These are phyloP conservation scores for Neofusicoccum cordaticola DNA, from an alignment of 2,329 filamentous ascomycete genomes.

Conservation along the genomic window DNA sequence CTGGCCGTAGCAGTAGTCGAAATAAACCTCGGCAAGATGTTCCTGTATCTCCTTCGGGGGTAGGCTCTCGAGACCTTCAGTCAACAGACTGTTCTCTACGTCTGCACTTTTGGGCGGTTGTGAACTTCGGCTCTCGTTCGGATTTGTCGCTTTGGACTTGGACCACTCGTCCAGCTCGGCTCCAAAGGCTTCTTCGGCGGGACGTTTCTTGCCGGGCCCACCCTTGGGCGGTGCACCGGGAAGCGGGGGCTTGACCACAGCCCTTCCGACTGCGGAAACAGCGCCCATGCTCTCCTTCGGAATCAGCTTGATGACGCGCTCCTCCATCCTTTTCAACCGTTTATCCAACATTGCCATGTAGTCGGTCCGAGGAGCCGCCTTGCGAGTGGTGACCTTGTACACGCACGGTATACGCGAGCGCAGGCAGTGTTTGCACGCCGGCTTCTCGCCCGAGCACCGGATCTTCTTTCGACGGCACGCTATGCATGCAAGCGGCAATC, in stretches of 20 bases:
- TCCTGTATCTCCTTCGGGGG: conserved; percentile 87
- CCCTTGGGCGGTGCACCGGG: conserved; percentile 57
- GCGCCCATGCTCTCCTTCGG: conserved; percentile 78
- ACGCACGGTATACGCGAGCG: conserved; percentile 92
- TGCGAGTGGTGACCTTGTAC: conserved; percentile 93
- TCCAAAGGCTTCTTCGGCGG: conserved; percentile 83
- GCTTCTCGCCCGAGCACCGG: conserved; percentile 94
- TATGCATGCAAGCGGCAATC: conserved; percentile 89
- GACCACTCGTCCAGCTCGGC: conserved; percentile 80
- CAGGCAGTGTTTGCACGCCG: conserved; percentile 93
- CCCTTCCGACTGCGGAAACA: conserved; percentile 67
- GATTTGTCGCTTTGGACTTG: conserved; percentile 53
- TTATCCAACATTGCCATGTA: conserved; percentile 99
- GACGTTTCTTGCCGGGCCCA: conserved; percentile 69
- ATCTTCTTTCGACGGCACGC: conserved; percentile 97
- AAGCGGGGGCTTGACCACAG: conserved; percentile 77
- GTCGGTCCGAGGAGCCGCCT: conserved; percentile 90
- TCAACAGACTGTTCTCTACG: conserved; percentile 73
- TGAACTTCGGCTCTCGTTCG: conserved; percentile 39
- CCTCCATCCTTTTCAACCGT: conserved; percentile 93
- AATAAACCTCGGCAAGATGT: conserved; percentile 90
- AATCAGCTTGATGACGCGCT: conserved; percentile 92
- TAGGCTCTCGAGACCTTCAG: conserved; percentile 77
- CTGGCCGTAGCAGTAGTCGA: conserved; percentile 93
- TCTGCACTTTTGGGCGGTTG: conserved; percentile 52